These are phyloP conservation scores for Coemansia sp. DNA, from an alignment of 192 early-diverging fungal genomes.

Conservation along the genomic window DNA sequence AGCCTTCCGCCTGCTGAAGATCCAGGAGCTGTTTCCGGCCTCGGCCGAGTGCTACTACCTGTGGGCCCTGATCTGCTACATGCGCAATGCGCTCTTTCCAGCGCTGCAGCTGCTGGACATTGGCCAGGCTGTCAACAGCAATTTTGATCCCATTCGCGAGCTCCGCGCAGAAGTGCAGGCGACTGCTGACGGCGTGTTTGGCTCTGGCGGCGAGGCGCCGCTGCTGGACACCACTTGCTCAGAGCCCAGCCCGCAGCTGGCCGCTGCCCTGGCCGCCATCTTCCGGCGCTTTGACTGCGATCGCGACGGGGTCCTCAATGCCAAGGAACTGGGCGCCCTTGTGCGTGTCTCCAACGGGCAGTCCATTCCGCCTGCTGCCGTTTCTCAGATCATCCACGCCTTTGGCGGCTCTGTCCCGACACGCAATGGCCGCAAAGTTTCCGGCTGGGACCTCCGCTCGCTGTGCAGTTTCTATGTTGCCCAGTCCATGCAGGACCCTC, in stretches of 20 bases:
- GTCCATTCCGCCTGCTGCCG: constrained; percentile 16
- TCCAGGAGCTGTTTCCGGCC: constrained; percentile 47
- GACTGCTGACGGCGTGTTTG: constrained; percentile 29
- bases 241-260: constrained; percentile 38
- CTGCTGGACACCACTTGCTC: constrained; percentile 33
- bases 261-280: constrained; percentile 31
- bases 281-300: constrained; percentile 49
- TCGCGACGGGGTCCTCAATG: constrained; percentile 46
- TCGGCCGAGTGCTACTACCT: constrained; percentile 53
- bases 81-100: constrained; percentile 40
- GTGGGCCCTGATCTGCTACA: constrained; percentile 51
- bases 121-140: constrained; percentile 25
- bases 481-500: constrained; percentile 48
- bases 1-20: constrained; percentile 32
- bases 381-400: constrained; percentile 34
- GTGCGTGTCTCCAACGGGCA: constrained; percentile 42
- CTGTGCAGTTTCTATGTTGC: constrained; percentile 43
- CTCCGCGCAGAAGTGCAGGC: constrained; percentile 30
- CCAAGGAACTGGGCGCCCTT: constrained; percentile 33
- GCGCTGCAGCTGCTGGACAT: constrained; percentile 37
- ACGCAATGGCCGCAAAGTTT: constrained; percentile 20
- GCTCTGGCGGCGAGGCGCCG: constrained; percentile 27
- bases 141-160: constrained; percentile 39
- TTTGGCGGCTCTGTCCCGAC: constrained; percentile 41
- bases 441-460: constrained; percentile 31